A percentile compares a stretch with the other conserved stretches of the same genome.
phyloP scores from a whole-genome alignment of 2,329 filamentous ascomycete species.

The Dactylellina haptotyla region DNA sequence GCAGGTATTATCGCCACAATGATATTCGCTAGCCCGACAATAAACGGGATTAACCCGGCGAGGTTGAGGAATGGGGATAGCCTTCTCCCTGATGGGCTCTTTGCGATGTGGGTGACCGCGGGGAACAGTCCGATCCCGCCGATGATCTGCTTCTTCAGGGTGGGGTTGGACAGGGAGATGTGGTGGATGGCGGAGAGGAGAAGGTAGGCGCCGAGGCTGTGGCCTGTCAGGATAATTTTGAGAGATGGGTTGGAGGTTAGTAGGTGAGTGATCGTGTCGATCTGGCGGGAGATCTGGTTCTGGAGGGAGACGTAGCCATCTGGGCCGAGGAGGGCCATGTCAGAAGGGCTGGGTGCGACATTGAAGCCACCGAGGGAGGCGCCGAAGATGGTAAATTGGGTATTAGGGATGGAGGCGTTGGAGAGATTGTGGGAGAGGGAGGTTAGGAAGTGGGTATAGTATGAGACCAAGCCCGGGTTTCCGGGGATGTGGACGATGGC shows the following conservation, averaged over 20 bases:
- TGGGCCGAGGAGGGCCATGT: neutral
- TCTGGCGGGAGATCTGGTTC: constrained; percentile 37
- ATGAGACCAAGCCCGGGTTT: constrained; percentile 80
- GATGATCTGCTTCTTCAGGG: constrained; percentile 59
- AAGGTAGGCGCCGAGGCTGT: constrained; percentile 79
- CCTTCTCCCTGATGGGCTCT: constrained; percentile 70
- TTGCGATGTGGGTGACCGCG: constrained; percentile 75
- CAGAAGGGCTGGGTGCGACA: neutral
- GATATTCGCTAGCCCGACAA: constrained; percentile 19
- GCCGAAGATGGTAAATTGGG: constrained; percentile 41
- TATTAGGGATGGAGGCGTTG: constrained; percentile 10
- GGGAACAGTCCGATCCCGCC: constrained; percentile 76
- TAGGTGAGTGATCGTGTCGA: constrained; percentile 34
- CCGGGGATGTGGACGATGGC: constrained; percentile 79
- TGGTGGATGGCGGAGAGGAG: constrained; percentile 72
- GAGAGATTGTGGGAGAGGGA: constrained; percentile 64
- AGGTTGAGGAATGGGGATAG: constrained; percentile 60
- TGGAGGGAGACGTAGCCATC: constrained; percentile 22
- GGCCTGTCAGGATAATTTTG: constrained; percentile 71
- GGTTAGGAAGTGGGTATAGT: constrained; percentile 75
- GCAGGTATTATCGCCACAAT: constrained; percentile 27
- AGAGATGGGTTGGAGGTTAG: constrained; percentile 26
- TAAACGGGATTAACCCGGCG: constrained; percentile 14
- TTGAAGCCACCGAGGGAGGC: constrained; percentile 44
- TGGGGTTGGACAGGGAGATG: constrained; percentile 8